Evolutionary conservation across 352 stramenopile genomes (phyloP).

Genomic region (Pythium pyrilobum): DNA sequence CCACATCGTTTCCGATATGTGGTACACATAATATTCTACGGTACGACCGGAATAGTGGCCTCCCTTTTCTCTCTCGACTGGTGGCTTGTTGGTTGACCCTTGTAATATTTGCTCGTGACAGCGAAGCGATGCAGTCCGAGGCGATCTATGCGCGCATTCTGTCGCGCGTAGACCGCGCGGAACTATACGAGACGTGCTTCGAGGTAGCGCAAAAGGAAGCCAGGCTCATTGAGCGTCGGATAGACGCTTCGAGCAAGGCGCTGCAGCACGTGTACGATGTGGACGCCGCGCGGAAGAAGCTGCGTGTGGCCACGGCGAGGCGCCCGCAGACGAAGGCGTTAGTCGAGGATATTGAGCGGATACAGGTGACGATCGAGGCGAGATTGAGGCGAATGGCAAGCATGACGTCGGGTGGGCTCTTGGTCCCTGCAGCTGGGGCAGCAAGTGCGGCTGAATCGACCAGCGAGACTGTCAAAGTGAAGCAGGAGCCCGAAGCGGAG

Average conservation of each 20-base stretch:
- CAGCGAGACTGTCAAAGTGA: not conserved
- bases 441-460: not conserved
- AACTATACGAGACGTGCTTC: constrained; percentile 5
- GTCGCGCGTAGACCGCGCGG: constrained; percentile 10
- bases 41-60: no score
- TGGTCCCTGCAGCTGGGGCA: not conserved
- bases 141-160: constrained; percentile 15
- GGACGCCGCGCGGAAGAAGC: not conserved
- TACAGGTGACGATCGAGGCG: not conserved
- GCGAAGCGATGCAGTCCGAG: not conserved
- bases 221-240: not conserved
- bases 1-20: not conserved
- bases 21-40: not conserved
- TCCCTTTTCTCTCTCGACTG: no score
- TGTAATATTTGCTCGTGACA: no score
- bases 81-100: no score
- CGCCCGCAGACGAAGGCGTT: not conserved
- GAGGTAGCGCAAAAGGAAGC: not conserved
- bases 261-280: constrained; percentile 15
- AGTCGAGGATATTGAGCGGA: not conserved
- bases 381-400: no score
- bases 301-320: not conserved
- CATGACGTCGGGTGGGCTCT: no score
- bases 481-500: not conserved
- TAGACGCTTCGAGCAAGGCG: not conserved